Conservation (phyloP, 1,284 basidiomycete genomes). For the Taiwanofungus camphoratus region DNA sequence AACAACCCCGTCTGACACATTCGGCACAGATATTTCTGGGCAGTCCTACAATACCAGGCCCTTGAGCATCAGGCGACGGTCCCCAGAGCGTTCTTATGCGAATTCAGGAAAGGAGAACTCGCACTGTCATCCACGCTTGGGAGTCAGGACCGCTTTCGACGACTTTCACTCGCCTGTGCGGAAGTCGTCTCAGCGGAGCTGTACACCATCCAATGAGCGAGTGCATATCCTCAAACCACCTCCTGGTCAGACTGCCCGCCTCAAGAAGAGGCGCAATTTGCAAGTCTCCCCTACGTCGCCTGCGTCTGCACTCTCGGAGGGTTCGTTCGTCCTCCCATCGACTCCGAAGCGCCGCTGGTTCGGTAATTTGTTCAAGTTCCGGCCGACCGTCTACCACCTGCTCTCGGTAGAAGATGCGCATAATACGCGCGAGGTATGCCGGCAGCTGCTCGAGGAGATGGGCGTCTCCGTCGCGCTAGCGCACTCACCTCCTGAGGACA, state of each 20-base stretch:
- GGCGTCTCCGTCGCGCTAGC: conserved; percentile 67
- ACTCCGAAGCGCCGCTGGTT: conserved; percentile 81
- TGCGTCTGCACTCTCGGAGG: conserved; percentile 36
- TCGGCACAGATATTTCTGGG: conserved; percentile 3
- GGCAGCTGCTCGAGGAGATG: conserved; percentile 66
- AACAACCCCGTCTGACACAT: conserved; percentile 3
- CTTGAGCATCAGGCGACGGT: conserved; percentile 27
- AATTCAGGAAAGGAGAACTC: conserved; percentile 28
- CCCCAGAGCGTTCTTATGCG: conserved; percentile 11
- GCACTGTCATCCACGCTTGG: conserved; percentile 13
- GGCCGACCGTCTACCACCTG: conserved; percentile 59
- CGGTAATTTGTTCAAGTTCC: conserved; percentile 84
- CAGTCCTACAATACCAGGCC: conserved; percentile 22
- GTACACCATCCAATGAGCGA: conserved; percentile 26
- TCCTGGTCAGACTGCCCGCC: conserved; percentile 33
- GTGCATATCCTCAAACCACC: conserved; percentile 51
- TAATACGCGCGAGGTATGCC: conserved; percentile 69
- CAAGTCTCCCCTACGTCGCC: conserved; percentile 33
- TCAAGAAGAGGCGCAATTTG: conserved; percentile 36
- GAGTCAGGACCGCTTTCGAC: conserved; percentile 21
- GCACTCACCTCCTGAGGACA: conserved; percentile 51
- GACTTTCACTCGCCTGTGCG: conserved; percentile 12
- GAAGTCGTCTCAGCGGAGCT: conserved; percentile 41
- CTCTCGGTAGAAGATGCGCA: conserved; percentile 65
- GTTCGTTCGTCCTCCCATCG: conserved; percentile 38